Evolutionary conservation across 2,329 filamentous ascomycete species (phyloP), one percentile per base, ranked within the genome.

Genomic region (Diaporthe capsici): DNA sequence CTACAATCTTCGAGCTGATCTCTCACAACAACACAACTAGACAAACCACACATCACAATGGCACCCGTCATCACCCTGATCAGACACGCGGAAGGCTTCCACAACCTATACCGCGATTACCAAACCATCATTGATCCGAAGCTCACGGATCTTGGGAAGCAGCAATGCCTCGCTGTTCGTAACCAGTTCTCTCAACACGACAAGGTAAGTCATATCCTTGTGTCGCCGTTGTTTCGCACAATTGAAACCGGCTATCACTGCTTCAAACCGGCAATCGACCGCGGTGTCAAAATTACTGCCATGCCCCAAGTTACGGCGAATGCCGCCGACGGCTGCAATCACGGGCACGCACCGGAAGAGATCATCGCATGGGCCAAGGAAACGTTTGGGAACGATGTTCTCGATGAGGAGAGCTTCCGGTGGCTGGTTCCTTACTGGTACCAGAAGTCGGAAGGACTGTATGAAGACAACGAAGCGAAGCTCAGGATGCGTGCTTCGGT

Each of bases 261-360:
- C n/a, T 70, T 70, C 47, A 70, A 53, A 8, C 65, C 65, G n/a
- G 65, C 65, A 7, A 42, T 57, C 2, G 49, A 70, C 4, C 67
- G 49, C 1, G 49, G 49, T 1, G 13, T 57, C 3, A n/a, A 20
- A 9, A 55, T 70, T 8, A 12, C 15, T 2, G 28, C 31, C 9
- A 31, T 70, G 34, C 49, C 31, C 9, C n/a, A 55, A 37, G 49
- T 57, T 17, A 51, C 34, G 5, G 67, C 17, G 15, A 28, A 12
- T 55, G 31, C 2, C 9, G 13, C 37, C 12, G 67, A 70, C 6
- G 31, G 22, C 1, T 70, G 67, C 15, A 70, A 70, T 10, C 22
- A n/a, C n/a, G 67, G 49, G 2, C 67, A 70, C 13, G 15, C 22
- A 6, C n/a, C 34, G n/a, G 67, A 55, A 12, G 65, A 55, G 37